phyloP scores from a whole-genome alignment of 208 protist species.

The Leishmania gerbilli region DNA sequence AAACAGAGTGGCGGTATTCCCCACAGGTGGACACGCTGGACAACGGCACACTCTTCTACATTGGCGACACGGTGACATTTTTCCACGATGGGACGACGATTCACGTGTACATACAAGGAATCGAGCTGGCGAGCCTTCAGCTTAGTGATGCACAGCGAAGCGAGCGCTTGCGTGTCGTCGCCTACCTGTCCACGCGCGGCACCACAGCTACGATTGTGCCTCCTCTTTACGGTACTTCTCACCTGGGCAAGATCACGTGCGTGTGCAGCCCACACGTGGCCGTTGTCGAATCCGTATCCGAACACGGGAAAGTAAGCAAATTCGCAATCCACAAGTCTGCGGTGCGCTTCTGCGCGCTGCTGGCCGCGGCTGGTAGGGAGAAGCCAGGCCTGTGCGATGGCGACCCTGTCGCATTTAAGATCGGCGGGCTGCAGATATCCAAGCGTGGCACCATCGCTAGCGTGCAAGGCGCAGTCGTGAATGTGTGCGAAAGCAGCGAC shows the following conservation, averaged over 20 bases:
- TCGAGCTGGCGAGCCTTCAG: conserved; percentile 29
- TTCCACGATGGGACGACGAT: conserved; percentile 37
- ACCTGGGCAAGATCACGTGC: conserved; percentile 62
- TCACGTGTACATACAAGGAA: conserved; percentile 46
- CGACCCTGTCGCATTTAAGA: conserved; percentile 59
- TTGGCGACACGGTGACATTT: conserved; percentile 83
- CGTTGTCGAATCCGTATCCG: conserved; percentile 63
- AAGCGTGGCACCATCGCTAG: conserved; percentile 62
- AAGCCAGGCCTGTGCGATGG: conserved; percentile 38
- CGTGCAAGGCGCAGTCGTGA: conserved; percentile 36
- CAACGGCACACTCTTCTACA: conserved; percentile 60
- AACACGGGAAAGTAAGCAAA: conserved; percentile 19
- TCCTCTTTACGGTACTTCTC: conserved; percentile 71
- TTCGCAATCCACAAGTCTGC: conserved; percentile 66
- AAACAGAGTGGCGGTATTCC: conserved; percentile 50
- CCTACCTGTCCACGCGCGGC: conserved; percentile 73
- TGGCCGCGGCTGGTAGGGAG: conserved; percentile 31
- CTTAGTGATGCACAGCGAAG: conserved; percentile 32
- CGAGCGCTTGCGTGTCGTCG: conserved; percentile 54
- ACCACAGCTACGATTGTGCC: conserved; percentile 71
- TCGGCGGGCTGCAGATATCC: conserved; percentile 51
- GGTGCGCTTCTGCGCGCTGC: conserved; percentile 77
- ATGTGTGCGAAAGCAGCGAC: conserved; percentile 64
- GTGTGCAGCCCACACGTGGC: conserved; percentile 66
- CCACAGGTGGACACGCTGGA: conserved; percentile 38